Percentiles rank a stretch among this genome's conserved stretches.
phyloP scores from a whole-genome alignment of 2,329 filamentous ascomycete genomes.

The Colletotrichum trifolii region DNA sequence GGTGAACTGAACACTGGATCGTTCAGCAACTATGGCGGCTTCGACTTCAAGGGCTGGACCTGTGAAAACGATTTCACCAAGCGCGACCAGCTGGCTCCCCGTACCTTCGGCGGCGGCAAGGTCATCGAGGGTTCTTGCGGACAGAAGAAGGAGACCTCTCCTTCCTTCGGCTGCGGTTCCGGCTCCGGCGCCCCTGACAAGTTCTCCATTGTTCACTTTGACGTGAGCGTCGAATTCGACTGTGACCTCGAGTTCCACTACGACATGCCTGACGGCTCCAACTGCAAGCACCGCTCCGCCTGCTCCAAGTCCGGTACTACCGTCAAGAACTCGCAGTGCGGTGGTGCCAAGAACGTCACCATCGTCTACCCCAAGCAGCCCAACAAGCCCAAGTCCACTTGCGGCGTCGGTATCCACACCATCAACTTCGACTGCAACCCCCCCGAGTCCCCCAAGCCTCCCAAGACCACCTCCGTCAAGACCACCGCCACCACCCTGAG shows the following conservation, averaged over 20 bases:
- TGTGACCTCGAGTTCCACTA: slow-evolving; percentile 88
- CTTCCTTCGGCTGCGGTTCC: slow-evolving; percentile 67
- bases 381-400: slow-evolving; percentile 66
- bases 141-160: slow-evolving; percentile 58
- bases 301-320: slow-evolving; percentile 76
- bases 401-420: slow-evolving; percentile 78
- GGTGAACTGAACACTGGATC: slow-evolving; percentile 67
- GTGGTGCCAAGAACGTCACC: slow-evolving; percentile 85
- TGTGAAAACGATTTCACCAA: slow-evolving; percentile 71
- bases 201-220: slow-evolving; percentile 82
- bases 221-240: slow-evolving; percentile 80
- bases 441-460: slow-evolving; percentile 32
- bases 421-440: slow-evolving; percentile 78
- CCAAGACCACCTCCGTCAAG: slow-evolving; percentile 26
- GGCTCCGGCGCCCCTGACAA: slow-evolving; percentile 55
- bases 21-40: slow-evolving; percentile 76
- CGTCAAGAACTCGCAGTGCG: slow-evolving; percentile 88
- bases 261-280: slow-evolving; percentile 83
- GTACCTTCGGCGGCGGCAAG: slow-evolving; percentile 64
- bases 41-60: slow-evolving; percentile 78
- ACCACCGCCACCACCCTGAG: slow-evolving; percentile 33
- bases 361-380: slow-evolving; percentile 72
- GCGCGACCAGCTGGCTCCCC: slow-evolving; percentile 66
- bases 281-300: slow-evolving; percentile 80
- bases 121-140: slow-evolving; percentile 68